A percentile compares a stretch with the other conserved stretches of the same genome.
These are phyloP conservation scores for Cryptococcus amylolentus DNA, from an alignment of 1,284 basidiomycete genomes.

Conservation along the genomic window DNA sequence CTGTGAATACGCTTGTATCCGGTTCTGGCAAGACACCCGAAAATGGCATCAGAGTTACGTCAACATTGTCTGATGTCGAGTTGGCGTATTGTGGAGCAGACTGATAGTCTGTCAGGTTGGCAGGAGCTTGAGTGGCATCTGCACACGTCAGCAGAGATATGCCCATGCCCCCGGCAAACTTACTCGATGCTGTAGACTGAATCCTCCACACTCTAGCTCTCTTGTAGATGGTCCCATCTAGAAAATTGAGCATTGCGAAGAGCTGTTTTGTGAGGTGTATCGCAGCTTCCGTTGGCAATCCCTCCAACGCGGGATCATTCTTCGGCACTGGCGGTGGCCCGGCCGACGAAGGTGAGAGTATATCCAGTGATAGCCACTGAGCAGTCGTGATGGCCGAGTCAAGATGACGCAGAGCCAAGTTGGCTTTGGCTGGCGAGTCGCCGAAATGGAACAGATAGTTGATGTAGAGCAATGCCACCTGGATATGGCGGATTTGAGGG, in stretches of 20 bases:
- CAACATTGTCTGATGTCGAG: too few species aligned
- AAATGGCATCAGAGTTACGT: too few species aligned
- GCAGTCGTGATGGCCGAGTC: conserved; percentile 17
- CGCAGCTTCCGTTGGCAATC: background rate
- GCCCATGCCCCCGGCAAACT: too few species aligned
- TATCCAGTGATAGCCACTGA: conserved; percentile 23
- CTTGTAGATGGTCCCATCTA: conserved; percentile 19
- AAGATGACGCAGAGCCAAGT: conserved; percentile 17
- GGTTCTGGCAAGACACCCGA: background rate
- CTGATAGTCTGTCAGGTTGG: background rate
- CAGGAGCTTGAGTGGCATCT: background rate
- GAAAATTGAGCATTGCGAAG: conserved; percentile 11
- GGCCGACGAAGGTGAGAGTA: background rate
- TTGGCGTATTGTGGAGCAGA: background rate
- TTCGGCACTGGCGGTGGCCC: background rate
- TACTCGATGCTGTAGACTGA: background rate
- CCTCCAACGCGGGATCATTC: conserved; percentile 8
- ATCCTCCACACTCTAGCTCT: conserved; percentile 17
- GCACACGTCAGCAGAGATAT: too few species aligned
- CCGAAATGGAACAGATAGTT: conserved; percentile 25
- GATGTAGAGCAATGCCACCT: conserved; percentile 18
- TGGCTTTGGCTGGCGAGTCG: conserved; percentile 12
- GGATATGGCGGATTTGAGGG: conserved; percentile 23
- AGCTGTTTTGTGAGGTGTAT: conserved; percentile 17
- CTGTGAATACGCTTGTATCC: conserved; percentile 9